Evolutionary conservation across 2,329 filamentous ascomycete genomes (phyloP), one percentile per base, ranked within the genome.

Genomic region (Chrysoporthe puriensis): DNA sequence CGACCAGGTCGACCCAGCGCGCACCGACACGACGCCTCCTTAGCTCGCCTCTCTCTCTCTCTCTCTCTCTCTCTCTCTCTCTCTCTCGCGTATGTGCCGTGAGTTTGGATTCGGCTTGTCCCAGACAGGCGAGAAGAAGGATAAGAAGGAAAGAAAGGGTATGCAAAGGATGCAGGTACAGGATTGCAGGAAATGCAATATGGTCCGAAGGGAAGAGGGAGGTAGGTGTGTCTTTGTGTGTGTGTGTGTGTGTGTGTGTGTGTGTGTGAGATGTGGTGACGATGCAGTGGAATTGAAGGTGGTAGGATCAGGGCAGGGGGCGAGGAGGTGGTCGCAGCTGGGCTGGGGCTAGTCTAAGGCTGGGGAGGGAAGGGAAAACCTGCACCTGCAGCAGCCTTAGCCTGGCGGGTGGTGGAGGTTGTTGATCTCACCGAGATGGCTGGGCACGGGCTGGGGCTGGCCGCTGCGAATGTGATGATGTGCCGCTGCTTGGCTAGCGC

Each of bases 351-450:
- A 59, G 16, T 18, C 52, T 57, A 34, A 18, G 52, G 52, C 36
- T 34, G 34, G 32, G 54, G 16, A 40, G 32, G 34, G 44, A 26
- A 26, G 44, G 48, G 21, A 32, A 32, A 52, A 52, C 50, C 50
- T 52, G 50, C 50, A 54, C 50, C 26, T 54, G 44, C 44, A 48
- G 50, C 50, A 52, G 11, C 50, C 14, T 21, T 13, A 52, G 50
- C 21, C 32, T 21, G 46, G 46, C 21, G 48, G 48, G 50, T 26
- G 50, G 50, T 54, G 50, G 50, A 34, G 50, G 26, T 54, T 54
- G 50, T 32, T 54, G 50, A 54, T 54, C 50, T 32, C 21, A 54
- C 50, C 26, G 32, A 54, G 50, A 54, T 54, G 50, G 50, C 50
- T 54, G 50, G 50, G 36, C 36, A 40, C 36, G 36, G 48, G 48